Evolutionary conservation across 495 filamentous ascomycete species (phyloP), one percentile per base, ranked within the genome.

Genomic region (Talaromyces trachyspermus): DNA sequence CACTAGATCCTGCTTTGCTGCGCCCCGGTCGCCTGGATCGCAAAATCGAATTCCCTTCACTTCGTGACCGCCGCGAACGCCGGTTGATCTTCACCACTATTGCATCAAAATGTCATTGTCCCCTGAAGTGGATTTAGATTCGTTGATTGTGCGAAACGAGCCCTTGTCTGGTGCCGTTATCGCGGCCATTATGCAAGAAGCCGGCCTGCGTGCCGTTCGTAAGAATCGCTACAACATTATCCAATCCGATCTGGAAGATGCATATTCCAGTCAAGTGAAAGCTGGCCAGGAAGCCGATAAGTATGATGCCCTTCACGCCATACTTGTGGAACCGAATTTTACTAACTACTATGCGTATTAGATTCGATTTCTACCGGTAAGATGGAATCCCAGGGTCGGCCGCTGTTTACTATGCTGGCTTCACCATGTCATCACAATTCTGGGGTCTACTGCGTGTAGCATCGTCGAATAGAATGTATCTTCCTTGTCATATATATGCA

Each of bases 161-260:
- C 90, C 92, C 1, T 66, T 98, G 51, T 91, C 85, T 51, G 92
- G 92, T 54, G 92, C 92, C 35, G 83, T 97, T 53, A 98, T 98
- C 66, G 92, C 92, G 15, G 92, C 92, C 20, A 94, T 98, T 63
- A 97, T 98, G 92, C 92, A 98, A 66, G 92, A 98, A 68, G 94
- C 92, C 29, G 92, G 92, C 50, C 73, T 98, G 50, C 79, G 92
- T 46, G 92, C 92, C 33, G 94, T 98, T 42, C 77, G 92, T 58
- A 98, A 98, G 79, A 98, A 98, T 64, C 74, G 92, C 52, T 98
- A 98, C 68, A 96, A 97, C 60, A 97, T 98, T 62, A 95, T 98
- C 57, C 94, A 97, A 69, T 77, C 75, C 35, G 92, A 98, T 62
- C 72, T 98, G 41, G 92, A 98, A 63, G 90, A 96, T 66, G 90